These are phyloP conservation scores for Mycena galopus DNA, from an alignment of 768 basidiomycete species.

Conservation along the genomic window DNA sequence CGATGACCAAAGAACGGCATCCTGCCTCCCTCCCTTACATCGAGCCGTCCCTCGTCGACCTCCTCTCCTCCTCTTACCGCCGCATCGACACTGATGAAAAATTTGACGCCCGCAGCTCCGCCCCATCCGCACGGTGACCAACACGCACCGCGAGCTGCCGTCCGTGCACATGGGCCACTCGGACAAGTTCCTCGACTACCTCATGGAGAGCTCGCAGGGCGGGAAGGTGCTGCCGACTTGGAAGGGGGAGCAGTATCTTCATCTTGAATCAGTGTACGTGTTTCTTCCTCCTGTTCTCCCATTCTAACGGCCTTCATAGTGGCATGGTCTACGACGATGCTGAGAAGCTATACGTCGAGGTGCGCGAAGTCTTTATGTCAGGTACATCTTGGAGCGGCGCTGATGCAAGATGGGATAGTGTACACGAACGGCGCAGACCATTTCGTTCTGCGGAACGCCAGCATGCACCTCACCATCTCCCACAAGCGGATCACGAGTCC, in stretches of 20 bases:
- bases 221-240: conserved; percentile 90
- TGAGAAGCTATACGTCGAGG: conserved; percentile 85
- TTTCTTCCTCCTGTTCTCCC: background rate
- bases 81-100: too few species aligned
- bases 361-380: conserved; percentile 78
- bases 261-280: conserved; percentile 88
- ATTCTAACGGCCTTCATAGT: conserved; percentile 52
- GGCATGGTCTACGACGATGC: conserved; percentile 99
- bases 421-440: conserved; percentile 75
- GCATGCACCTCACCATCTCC: conserved; percentile 81
- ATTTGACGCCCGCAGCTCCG: conserved; percentile 74
- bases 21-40: too few species aligned
- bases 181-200: conserved; percentile 89
- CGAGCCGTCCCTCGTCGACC: too few species aligned
- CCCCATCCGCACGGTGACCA: conserved; percentile 86
- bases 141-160: conserved; percentile 87
- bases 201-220: conserved; percentile 71
- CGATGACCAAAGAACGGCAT: too few species aligned
- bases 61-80: background rate
- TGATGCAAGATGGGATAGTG: conserved; percentile 51
- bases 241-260: conserved; percentile 91
- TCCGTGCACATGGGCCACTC: conserved; percentile 89
- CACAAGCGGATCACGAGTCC: conserved; percentile 90
- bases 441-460: conserved; percentile 79
- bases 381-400: conserved; percentile 56